Evolutionary conservation across 2,329 filamentous ascomycete species (phyloP).

Genomic region (Huntiella bhutanensis): DNA sequence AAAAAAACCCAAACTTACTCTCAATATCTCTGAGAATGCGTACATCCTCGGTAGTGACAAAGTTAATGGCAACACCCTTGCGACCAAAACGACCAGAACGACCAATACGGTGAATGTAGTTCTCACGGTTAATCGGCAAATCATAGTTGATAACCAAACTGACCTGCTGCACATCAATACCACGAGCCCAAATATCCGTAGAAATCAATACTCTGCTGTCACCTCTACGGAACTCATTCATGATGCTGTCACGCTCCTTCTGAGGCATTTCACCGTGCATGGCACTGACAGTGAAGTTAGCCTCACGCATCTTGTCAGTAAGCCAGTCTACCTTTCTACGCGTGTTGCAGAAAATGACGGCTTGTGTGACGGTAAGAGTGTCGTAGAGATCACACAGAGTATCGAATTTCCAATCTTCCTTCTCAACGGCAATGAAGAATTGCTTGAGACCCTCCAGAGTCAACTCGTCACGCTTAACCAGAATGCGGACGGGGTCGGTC

Average conservation of each 20-base stretch:
- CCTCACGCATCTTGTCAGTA: conserved; percentile 97
- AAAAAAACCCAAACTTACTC: conserved; percentile 33
- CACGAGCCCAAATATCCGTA: conserved; percentile 93
- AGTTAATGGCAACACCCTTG: conserved; percentile 99
- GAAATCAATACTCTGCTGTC: conserved; percentile 93
- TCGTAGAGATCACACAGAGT: conserved; percentile 98
- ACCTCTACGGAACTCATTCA: conserved; percentile 96
- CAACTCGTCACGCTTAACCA: conserved; percentile 97
- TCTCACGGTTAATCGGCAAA: conserved; percentile 92
- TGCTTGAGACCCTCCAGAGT: conserved; percentile 95
- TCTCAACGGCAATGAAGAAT: conserved; percentile 98
- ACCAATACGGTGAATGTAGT: conserved; percentile 98
- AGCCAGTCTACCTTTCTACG: conserved; percentile 98
- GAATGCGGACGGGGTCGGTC: conserved; percentile 89
- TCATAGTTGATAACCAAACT: conserved; percentile 99
- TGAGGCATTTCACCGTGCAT: conserved; percentile 99
- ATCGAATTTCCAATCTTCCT: conserved; percentile 99
- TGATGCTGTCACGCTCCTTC: conserved; percentile 94
- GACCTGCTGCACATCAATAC: conserved; percentile 97
- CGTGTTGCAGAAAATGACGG: conserved; percentile 99
- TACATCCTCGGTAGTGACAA: conserved; percentile 94
- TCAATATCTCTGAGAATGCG: conserved; percentile 95
- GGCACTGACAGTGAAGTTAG: conserved; percentile 93
- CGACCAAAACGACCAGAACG: conserved; percentile 87
- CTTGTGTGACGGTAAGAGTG: conserved; percentile 93